A percentile compares a stretch with the other conserved stretches of the same genome.
These are phyloP conservation scores for Ilyonectria destructans DNA, from an alignment of 2,329 filamentous ascomycete species.

Conservation along the genomic window DNA sequence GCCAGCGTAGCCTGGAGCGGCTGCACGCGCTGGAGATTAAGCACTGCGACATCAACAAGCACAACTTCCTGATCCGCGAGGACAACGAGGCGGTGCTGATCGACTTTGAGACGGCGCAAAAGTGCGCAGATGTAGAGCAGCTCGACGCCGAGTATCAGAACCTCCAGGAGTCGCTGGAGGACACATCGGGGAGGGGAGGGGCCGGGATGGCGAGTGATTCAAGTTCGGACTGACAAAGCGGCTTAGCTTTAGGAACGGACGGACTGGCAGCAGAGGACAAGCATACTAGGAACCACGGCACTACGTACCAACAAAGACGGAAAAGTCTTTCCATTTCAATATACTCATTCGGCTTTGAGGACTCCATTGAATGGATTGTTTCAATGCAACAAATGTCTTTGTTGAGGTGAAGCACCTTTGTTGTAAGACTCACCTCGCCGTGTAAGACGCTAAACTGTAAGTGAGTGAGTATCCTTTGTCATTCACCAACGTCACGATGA, in stretches of 20 bases:
- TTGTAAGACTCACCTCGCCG: no score
- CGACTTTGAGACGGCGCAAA: slow-evolving; percentile 54
- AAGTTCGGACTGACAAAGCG: slow-evolving; percentile 40
- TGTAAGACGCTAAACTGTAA: not conserved
- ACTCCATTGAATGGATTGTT: not conserved
- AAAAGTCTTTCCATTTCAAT: not conserved
- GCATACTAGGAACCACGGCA: slow-evolving; percentile 27
- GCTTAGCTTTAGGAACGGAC: not conserved
- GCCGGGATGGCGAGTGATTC: slow-evolving; percentile 48
- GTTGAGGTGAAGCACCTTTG: not conserved
- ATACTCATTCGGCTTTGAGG: not conserved
- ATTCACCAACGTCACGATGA: not conserved
- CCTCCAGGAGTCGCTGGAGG: slow-evolving; percentile 43
- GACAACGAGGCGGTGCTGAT: slow-evolving; percentile 48
- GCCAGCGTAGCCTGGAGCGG: slow-evolving; percentile 45
- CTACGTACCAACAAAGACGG: slow-evolving; percentile 4
- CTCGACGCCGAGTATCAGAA: slow-evolving; percentile 46
- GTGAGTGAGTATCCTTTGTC: not conserved
- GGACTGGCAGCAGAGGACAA: not conserved
- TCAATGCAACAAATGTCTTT: not conserved
- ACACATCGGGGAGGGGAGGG: slow-evolving; percentile 46
- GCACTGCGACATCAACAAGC: slow-evolving; percentile 55
- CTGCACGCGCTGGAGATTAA: slow-evolving; percentile 53
- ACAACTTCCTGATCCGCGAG: slow-evolving; percentile 53
- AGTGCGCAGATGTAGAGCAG: slow-evolving; percentile 40